Percentiles rank a stretch among this genome's conserved stretches.
phyloP scores from a whole-genome alignment of 768 basidiomycete species.

The Suillus cothurnatus region DNA sequence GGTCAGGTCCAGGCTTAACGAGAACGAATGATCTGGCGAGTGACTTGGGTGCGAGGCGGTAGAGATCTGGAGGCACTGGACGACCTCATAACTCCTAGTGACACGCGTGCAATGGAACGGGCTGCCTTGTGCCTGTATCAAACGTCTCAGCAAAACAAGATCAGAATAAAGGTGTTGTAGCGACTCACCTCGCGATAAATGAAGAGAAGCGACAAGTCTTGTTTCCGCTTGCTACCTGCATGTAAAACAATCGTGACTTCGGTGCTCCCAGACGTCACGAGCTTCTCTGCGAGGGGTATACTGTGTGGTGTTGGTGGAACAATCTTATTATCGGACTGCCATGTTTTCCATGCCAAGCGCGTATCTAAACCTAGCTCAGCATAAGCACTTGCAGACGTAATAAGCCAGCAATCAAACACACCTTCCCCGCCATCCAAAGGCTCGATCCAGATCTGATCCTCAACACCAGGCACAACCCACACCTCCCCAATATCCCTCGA shows the following conservation, averaged over 20 bases:
- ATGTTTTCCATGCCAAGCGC: conserved; percentile 35
- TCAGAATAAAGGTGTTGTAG: not conserved
- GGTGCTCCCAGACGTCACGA: conserved; percentile 51
- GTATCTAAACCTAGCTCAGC: conserved; percentile 16
- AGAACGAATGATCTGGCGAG: conserved; percentile 50
- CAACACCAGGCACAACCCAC: conserved; percentile 65
- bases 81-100: conserved; percentile 58
- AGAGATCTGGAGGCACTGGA: conserved; percentile 56
- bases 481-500: conserved; percentile 59
- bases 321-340: conserved; percentile 57
- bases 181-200: conserved; percentile 61
- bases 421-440: conserved; percentile 24
- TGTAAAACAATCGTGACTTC: conserved; percentile 59
- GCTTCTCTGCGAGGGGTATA: conserved; percentile 41
- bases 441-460: conserved; percentile 64
- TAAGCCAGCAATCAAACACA: conserved; percentile 15
- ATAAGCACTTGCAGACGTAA: too few species aligned
- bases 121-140: conserved; percentile 44
- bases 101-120: conserved; percentile 63
- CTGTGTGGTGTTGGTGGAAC: conserved; percentile 44
- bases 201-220: conserved; percentile 63
- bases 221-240: conserved; percentile 47
- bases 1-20: conserved; percentile 55
- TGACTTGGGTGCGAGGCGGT: conserved; percentile 53
- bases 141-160: conserved; percentile 8